Percentiles rank a stretch among this genome's conserved stretches.
Evolutionary conservation across 768 basidiomycete species (phyloP).

Genomic region (Agaricus blazei): DNA sequence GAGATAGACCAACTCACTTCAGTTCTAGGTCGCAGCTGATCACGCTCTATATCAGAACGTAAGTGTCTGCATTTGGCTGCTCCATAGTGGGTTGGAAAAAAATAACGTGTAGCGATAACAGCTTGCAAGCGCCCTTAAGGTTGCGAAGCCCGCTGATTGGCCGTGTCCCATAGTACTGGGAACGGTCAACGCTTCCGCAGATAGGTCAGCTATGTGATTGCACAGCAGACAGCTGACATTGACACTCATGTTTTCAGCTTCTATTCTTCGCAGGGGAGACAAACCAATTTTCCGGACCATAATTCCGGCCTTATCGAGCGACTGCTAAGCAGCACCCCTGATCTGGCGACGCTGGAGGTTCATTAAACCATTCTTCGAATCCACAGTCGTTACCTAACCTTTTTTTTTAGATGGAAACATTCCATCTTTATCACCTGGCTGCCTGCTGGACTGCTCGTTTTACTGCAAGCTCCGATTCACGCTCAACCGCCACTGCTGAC

Average conservation of each 20-base stretch:
- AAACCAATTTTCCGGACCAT: conserved; percentile 74
- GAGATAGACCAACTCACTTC: conserved; percentile 6
- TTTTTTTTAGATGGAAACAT: conserved; percentile 71
- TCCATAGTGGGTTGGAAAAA: background rate
- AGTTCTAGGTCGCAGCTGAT: conserved; percentile 55
- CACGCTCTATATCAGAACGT: conserved; percentile 45
- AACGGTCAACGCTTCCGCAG: conserved; percentile 72
- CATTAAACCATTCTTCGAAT: conserved; percentile 5
- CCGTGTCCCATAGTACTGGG: conserved; percentile 34
- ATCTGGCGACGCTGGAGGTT: conserved; percentile 72
- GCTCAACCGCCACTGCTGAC: conserved; percentile 40
- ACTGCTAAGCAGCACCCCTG: conserved; percentile 42
- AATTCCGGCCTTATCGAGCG: conserved; percentile 60
- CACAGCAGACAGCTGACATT: background rate
- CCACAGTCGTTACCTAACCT: conserved; percentile 1
- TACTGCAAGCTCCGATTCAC: conserved; percentile 15
- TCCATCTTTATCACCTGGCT: conserved; percentile 77
- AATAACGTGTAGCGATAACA: conserved; percentile 19
- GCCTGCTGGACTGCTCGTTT: conserved; percentile 52
- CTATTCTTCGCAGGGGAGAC: conserved; percentile 83
- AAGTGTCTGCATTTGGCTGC: conserved; percentile 13
- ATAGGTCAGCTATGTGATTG: conserved; percentile 46
- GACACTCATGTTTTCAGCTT: conserved; percentile 41
- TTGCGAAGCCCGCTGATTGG: conserved; percentile 36
- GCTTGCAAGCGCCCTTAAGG: conserved; percentile 42